Evolutionary conservation across 2,329 filamentous ascomycete genomes (phyloP).

Genomic region (Westerdykella ornata): DNA sequence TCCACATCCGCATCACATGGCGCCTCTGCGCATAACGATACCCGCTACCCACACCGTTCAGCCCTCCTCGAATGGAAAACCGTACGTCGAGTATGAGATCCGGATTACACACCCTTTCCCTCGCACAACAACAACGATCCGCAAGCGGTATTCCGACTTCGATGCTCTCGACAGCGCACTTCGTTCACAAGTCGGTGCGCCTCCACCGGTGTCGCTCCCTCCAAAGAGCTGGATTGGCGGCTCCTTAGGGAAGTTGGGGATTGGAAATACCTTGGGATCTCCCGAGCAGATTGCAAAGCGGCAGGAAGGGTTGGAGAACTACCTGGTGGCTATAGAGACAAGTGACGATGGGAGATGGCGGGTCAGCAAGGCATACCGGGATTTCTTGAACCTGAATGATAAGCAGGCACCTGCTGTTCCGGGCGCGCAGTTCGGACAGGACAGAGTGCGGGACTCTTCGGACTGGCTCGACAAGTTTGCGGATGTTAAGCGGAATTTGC

Average conservation of each 20-base stretch:
- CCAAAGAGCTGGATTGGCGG: constrained; percentile 67
- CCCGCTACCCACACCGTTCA: constrained; percentile 46
- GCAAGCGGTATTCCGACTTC: constrained; percentile 81
- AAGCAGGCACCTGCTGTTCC: constrained; percentile 15
- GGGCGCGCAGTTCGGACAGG: constrained; percentile 34
- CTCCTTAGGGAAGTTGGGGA: constrained; percentile 31
- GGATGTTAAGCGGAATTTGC: constrained; percentile 65
- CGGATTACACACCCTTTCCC: constrained; percentile 69
- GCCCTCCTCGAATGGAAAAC: constrained; percentile 49
- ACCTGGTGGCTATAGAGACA: constrained; percentile 65
- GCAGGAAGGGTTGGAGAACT: constrained; percentile 61
- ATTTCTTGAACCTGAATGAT: constrained; percentile 59
- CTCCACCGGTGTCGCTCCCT: constrained; percentile 63
- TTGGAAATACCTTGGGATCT: constrained; percentile 57
- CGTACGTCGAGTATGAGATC: constrained; percentile 73
- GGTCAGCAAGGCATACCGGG: constrained; percentile 63
- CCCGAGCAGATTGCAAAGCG: constrained; percentile 64
- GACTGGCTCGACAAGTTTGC: constrained; percentile 72
- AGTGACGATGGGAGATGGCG: constrained; percentile 71
- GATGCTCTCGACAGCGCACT: constrained; percentile 58
- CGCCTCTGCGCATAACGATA: constrained; percentile 44
- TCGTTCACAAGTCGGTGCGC: constrained; percentile 50
- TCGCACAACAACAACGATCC: constrained; percentile 65
- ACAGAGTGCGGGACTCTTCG: constrained; percentile 42
- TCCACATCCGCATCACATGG: constrained; percentile 25